Conservation (phyloP, 345 rosid genomes). For the Trapa bicornis region DNA sequence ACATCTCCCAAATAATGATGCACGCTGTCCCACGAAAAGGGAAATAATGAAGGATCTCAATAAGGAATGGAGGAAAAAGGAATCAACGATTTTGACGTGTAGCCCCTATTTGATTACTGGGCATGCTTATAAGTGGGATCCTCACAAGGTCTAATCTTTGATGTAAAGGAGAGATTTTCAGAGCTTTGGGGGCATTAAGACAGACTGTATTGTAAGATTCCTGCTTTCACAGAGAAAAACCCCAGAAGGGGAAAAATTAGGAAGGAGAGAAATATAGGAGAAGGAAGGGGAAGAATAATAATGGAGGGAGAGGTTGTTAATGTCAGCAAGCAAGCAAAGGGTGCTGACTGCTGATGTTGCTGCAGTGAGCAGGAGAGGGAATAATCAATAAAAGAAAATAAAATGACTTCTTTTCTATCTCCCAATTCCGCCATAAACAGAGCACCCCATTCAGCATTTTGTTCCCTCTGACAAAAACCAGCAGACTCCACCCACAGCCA, state of each 20-base stretch:
- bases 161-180: conserved; percentile 10
- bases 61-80: background rate
- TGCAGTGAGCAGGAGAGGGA: too few relatives aligned
- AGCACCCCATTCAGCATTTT: too few relatives aligned
- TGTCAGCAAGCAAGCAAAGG: too few relatives aligned
- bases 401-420: too few relatives aligned
- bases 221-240: background rate
- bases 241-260: background rate
- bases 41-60: conserved; percentile 4
- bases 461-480: too few relatives aligned
- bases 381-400: too few relatives aligned
- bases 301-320: too few relatives aligned
- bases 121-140: conserved; percentile 29
- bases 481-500: too few relatives aligned
- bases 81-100: too few relatives aligned
- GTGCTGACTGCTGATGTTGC: too few relatives aligned
- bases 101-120: conserved; percentile 7
- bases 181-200: conserved; percentile 5
- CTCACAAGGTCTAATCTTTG: background rate
- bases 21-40: conserved; percentile 9
- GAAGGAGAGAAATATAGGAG: background rate
- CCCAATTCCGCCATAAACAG: too few relatives aligned
- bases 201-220: conserved; percentile 10
- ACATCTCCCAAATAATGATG: background rate
- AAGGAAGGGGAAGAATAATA: too few relatives aligned